Evolutionary conservation across 129 eudicot genomes (phyloP).

Genomic region (sunflower (Helianthus annuus)): HanXRQr2.0-SUNRISE NC_035448.2:3378969-3379468

Average conservation of each 20-base stretch:
- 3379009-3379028: not conserved
- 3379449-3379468: not conserved
- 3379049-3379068: not conserved
- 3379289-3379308: constrained; percentile 4
- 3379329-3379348: not conserved
- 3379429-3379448: too few relatives aligned
- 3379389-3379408: not conserved
- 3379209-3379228: not conserved
- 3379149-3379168: not conserved
- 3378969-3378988: not conserved
- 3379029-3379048: not conserved
- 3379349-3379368: not conserved
- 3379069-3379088: not conserved
- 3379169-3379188: not conserved
- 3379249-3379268: constrained; percentile 5
- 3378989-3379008: not conserved
- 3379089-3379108: not conserved
- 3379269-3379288: not conserved
- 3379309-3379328: not conserved
- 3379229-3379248: not conserved
- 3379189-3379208: not conserved
- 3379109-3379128: not conserved
- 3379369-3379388: not conserved
- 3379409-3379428: not conserved
- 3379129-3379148: not conserved